phyloP scores from a whole-genome alignment of 768 basidiomycete species.

The Termitomyces sp. region DNA sequence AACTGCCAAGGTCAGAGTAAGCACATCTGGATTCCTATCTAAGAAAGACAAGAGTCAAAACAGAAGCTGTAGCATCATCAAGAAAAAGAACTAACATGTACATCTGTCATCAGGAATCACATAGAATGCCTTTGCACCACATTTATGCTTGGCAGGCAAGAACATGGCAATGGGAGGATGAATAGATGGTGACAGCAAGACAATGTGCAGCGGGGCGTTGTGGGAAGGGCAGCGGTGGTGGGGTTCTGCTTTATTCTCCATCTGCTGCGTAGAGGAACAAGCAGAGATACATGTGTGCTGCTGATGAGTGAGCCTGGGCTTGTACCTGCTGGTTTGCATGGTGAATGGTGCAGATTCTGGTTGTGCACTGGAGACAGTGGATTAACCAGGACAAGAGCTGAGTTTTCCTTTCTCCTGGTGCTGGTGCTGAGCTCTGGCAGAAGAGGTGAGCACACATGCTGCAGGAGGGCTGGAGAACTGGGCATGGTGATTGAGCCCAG shows the following conservation, averaged over 20 bases:
- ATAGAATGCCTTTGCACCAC: too few relatives aligned
- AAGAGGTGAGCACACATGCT: background rate
- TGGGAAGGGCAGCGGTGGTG: background rate
- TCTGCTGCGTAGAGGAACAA: too few relatives aligned
- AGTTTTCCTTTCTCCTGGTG: background rate
- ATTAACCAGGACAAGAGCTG: background rate
- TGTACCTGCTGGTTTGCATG: background rate
- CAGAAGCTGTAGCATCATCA: background rate
- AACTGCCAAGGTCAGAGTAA: slow-evolving; percentile 31
- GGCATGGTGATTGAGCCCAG: background rate
- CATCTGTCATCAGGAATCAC: slow-evolving; percentile 7
- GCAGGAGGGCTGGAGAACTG: background rate
- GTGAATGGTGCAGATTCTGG: background rate
- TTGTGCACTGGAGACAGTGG: too few relatives aligned
- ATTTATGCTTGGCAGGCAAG: too few relatives aligned
- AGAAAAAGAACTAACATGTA: slow-evolving; percentile 7
- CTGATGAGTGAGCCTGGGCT: background rate
- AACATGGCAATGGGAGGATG: too few relatives aligned
- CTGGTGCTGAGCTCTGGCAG: background rate
- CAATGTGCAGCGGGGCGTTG: background rate
- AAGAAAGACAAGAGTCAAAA: background rate
- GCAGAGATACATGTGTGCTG: background rate
- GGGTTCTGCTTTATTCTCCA: too few relatives aligned
- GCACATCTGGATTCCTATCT: slow-evolving; percentile 40
- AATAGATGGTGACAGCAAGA: background rate